Conservation (phyloP, 441 rosid species). For the Melastoma candidum region DNA sequence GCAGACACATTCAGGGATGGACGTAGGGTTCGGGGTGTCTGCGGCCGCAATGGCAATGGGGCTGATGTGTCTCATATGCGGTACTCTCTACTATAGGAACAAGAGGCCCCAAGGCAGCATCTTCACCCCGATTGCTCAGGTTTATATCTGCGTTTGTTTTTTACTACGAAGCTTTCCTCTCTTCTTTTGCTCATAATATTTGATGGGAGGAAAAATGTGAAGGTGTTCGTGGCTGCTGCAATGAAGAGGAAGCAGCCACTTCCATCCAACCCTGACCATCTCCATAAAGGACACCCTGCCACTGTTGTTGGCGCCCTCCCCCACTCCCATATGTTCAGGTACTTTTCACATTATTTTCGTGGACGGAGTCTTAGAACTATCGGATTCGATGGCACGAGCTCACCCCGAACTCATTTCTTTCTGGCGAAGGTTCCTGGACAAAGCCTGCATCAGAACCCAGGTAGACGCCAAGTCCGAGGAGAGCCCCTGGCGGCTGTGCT, state of each 20-base stretch:
- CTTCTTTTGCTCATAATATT: not conserved
- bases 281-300: conserved; percentile 33
- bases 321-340: conserved; percentile 61
- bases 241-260: conserved; percentile 52
- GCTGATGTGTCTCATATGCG: conserved; percentile 58
- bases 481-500: conserved; percentile 79
- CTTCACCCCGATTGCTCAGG: conserved; percentile 71
- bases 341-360: not conserved
- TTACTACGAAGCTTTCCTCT: not conserved
- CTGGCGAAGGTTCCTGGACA: conserved; percentile 55
- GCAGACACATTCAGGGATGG: conserved; percentile 95
- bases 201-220: not conserved
- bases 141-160: not conserved
- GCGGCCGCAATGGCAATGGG: conserved; percentile 90
- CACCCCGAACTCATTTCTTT: not conserved
- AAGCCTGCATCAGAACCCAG: conserved; percentile 65
- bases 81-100: conserved; percentile 58
- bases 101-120: conserved; percentile 78
- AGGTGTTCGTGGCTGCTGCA: conserved; percentile 76
- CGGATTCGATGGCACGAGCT: no score
- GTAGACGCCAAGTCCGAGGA: conserved; percentile 35
- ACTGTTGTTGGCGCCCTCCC: conserved; percentile 26
- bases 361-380: no score
- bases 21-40: conserved; percentile 79
- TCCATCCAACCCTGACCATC: conserved; percentile 46